Evolutionary conservation across 805 yeast genomes (phyloP).

Genomic region (Yarrowia hollandica): DNA sequence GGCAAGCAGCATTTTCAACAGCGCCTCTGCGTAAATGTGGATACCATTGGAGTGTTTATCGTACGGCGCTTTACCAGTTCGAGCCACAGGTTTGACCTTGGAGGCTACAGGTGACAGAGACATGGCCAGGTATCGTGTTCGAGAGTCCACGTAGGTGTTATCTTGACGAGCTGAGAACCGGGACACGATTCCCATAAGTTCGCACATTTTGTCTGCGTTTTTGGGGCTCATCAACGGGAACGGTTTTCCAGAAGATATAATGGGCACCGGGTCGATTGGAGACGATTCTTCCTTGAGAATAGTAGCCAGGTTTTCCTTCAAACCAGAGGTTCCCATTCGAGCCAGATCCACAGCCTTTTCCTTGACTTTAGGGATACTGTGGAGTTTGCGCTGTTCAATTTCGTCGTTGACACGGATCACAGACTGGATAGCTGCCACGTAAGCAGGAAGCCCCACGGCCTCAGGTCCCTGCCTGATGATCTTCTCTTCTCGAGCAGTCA

Average conservation of each 20-base stretch:
- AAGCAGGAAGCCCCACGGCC: conserved; percentile 35
- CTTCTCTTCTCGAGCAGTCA: conserved; percentile 47
- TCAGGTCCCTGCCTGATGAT: conserved; percentile 36
- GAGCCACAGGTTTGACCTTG: conserved; percentile 30
- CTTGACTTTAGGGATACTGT: conserved; percentile 61
- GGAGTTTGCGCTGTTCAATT: conserved; percentile 36
- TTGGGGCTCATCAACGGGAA: conserved; percentile 36
- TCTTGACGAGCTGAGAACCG: conserved; percentile 32
- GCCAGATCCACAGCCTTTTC: conserved; percentile 59
- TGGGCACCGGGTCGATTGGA: conserved; percentile 50
- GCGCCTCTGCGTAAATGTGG: conserved; percentile 52
- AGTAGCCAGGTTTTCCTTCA: conserved; percentile 53
- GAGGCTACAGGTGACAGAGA: conserved; percentile 33
- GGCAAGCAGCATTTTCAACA: conserved; percentile 51
- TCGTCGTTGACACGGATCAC: conserved; percentile 36
- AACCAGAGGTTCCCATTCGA: conserved; percentile 55
- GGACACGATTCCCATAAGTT: conserved; percentile 49
- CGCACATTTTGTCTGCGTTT: conserved; percentile 43
- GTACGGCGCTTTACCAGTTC: conserved; percentile 47
- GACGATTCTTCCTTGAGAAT: conserved; percentile 45
- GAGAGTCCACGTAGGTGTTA: conserved; percentile 35
- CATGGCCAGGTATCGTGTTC: conserved; percentile 33
- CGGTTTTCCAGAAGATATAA: conserved; percentile 45
- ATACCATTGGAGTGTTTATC: conserved; percentile 65
- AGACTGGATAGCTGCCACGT: conserved; percentile 35